Evolutionary conservation across 805 yeast species (phyloP), one percentile per base, ranked within the genome.

Genomic region (Lipomyces starkeyi): DNA sequence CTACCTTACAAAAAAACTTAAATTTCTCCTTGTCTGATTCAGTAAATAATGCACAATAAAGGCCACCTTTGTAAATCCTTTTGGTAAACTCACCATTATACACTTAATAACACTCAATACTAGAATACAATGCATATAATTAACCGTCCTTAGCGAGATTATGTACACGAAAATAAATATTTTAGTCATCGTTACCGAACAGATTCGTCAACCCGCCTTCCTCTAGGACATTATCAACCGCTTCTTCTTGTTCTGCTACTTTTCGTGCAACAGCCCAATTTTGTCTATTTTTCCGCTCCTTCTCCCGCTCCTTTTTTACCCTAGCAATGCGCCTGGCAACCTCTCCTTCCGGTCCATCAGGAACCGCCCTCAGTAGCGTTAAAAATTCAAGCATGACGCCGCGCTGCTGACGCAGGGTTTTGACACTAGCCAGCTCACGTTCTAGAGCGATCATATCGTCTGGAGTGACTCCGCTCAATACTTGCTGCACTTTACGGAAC

Each of bases 361-460:
- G 64, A 20, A 69, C 61, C 13, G 72, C 86, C 70, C 87, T 87
- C 25, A 90, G 86, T 64, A 85, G 83, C 60, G 87, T 84, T n/a
- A 93, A 83, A 76, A 91, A 87, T 69, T 91, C 95, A 68, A 91
- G 78, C 78, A 93, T 84, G 32, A 92, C 87, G 29, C 90, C 87
- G 70, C 97, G 83, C 80, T 92, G 97, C 74, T 91, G 95, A 70
- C 93, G 85, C 72, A 89, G 88, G 84, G 76, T 88, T 85, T 72
- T 74, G n/a, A 91, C 87, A 61, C 83, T 84, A 61, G 86, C 85
- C 59, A 93, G 79, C 52, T 86, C 80, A 17, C 80, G 80, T 74
- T 91, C 96, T 71, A 93, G 86, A 64, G 85, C 84, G 61, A 84
- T 82, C 64, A 92, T 81, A 64, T 87, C 86, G 62, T 85, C 86